Evolutionary conservation across 306 rosid genomes (phyloP), one percentile per base, ranked within the genome.

Genomic region (Glycine soja): DNA sequence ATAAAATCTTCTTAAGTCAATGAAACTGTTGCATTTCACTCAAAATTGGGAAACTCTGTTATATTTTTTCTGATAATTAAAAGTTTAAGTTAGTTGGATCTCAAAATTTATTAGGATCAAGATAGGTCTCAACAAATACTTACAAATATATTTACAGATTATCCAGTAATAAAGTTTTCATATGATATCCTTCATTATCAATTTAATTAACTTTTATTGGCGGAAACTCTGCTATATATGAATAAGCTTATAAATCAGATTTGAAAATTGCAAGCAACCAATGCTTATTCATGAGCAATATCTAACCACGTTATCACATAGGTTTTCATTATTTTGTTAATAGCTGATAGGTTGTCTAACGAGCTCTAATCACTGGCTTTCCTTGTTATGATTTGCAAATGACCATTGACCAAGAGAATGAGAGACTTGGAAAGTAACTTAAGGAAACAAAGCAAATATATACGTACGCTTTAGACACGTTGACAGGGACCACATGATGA

Each of bases 401-500:
- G 54, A 81, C 52, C 70, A 18, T 73, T 46, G 80, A 73, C 79
- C 75, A 70, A 70, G 43, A 19, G 48, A 73, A 42, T 56, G 38
- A 34, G 45, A 50, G 10, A 15, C 42, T 47, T 2, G 40, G 73
- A 63, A 40, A 51, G 51, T 45, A 45, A 32, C 42, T 34, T 57
- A 3, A 45, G 42, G 52, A 73, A 63, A 77, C 59, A 47, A 59
- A 50, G 40, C 65, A 75, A 46, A 57, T 45, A 36, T 42, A 47
- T 10, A 51, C 70, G 59, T 83, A 43, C 18, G 85, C 83, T 38
- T 71, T 50, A 70, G 86, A 80, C 76, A 34, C 18, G 66, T 75
- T 47, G 72, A 53, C 58, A 70, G 72, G 86, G 89, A 67, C 89
- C 89, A 69, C 72, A 54, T 7, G 15, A 54, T 72, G 47, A 16